Evolutionary conservation across 495 filamentous ascomycete genomes (phyloP).

Genomic region (Sabuloglossum arenarium): DNA sequence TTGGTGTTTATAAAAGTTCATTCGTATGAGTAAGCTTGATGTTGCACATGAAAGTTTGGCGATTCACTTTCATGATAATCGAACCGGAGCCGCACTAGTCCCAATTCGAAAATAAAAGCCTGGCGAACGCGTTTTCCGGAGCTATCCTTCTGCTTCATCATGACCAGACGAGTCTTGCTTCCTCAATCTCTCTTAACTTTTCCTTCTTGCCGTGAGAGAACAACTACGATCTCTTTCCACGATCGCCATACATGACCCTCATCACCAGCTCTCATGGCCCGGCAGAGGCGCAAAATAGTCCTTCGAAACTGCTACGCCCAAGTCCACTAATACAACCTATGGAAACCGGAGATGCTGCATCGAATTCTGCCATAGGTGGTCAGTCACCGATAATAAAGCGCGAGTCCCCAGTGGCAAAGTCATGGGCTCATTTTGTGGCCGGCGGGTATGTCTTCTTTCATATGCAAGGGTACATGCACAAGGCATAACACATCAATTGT

Average conservation of each 20-base stretch:
- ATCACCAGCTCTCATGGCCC: neutral
- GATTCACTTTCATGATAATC: too few species aligned
- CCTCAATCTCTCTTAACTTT: neutral
- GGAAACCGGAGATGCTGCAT: slow-evolving; percentile 37
- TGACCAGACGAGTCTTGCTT: neutral
- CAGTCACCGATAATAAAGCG: slow-evolving; percentile 14
- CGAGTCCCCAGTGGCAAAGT: slow-evolving; percentile 38
- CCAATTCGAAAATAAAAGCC: neutral
- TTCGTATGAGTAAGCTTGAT: too few species aligned
- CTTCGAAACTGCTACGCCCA: neutral
- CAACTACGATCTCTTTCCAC: neutral
- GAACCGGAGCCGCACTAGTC: slow-evolving; percentile 1
- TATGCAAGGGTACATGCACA: neutral
- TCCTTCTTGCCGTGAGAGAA: neutral
- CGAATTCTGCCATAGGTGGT: slow-evolving; percentile 19
- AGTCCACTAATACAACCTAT: slow-evolving; percentile 28
- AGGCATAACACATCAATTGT: neutral
- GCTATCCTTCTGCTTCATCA: neutral
- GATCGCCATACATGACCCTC: slow-evolving; percentile 1
- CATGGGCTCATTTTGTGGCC: slow-evolving; percentile 77
- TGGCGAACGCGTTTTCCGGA: neutral
- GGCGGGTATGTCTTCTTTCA: slow-evolving; percentile 41
- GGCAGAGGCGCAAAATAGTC: neutral
- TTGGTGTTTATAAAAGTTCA: too few species aligned
- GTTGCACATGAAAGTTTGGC: too few species aligned